Evolutionary conservation across 2,329 filamentous ascomycete genomes (phyloP).

Genomic region (Aplosporella prunicola): DNA sequence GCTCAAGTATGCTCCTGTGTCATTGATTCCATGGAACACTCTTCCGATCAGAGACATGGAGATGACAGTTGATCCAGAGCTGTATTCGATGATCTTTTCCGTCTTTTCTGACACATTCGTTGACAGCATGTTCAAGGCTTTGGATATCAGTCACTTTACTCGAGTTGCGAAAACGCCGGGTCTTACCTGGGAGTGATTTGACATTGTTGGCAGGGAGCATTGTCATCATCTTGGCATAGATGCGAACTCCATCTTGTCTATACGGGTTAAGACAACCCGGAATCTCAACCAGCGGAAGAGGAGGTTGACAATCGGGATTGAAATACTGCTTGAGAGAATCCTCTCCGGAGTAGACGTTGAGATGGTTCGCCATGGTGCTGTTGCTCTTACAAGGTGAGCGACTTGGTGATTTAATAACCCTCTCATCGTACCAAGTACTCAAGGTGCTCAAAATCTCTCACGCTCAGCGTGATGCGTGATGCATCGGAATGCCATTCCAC

Average conservation of each 20-base stretch:
- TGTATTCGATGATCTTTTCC: constrained; percentile 49
- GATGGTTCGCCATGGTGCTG: constrained; percentile 19
- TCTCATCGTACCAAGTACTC: neutral
- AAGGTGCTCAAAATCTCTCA: constrained; percentile 5
- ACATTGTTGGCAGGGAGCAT: constrained; percentile 57
- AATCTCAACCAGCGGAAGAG: constrained; percentile 53
- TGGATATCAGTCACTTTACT: constrained; percentile 15
- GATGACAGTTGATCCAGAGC: constrained; percentile 53
- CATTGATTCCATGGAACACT: constrained; percentile 41
- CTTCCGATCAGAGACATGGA: constrained; percentile 49
- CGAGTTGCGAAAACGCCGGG: neutral
- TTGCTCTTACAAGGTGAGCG: neutral
- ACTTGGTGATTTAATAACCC: neutral
- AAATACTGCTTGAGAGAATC: constrained; percentile 51
- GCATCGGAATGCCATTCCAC: too few relatives aligned
- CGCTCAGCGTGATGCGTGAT: too few relatives aligned
- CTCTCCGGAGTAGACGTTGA: constrained; percentile 50
- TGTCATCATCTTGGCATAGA: constrained; percentile 59
- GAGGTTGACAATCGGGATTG: constrained; percentile 48
- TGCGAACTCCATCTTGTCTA: constrained; percentile 47
- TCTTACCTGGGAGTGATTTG: constrained; percentile 50
- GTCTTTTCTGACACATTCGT: constrained; percentile 29
- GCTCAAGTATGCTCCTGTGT: constrained; percentile 47
- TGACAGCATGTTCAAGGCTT: constrained; percentile 44
- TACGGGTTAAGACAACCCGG: constrained; percentile 50